These are phyloP conservation scores for Xerocomus amazonicus DNA, from an alignment of 1,284 basidiomycete species.

Conservation along the genomic window DNA sequence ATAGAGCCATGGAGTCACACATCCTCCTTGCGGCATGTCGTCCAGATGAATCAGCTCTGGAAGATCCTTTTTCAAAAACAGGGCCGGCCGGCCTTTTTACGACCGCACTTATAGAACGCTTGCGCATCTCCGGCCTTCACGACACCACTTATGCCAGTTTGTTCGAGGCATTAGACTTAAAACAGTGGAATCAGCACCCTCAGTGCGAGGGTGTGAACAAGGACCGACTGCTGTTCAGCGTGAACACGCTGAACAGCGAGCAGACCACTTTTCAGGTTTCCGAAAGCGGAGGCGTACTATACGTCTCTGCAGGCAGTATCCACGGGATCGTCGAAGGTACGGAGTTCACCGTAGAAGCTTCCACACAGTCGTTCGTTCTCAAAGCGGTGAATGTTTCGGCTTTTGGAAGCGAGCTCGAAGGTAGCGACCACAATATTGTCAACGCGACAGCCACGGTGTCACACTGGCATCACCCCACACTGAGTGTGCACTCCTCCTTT, in stretches of 20 bases:
- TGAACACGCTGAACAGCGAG: conserved; percentile 15
- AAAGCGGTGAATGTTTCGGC: neutral
- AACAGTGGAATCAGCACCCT: conserved; percentile 12
- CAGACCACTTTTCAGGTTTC: conserved; percentile 19
- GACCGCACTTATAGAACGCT: conserved; percentile 17
- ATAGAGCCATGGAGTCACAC: conserved; percentile 21
- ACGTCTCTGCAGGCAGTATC: conserved; percentile 22
- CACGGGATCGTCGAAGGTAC: conserved; percentile 18
- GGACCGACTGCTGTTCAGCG: conserved; percentile 21
- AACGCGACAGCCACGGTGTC: conserved; percentile 13
- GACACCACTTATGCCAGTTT: conserved; percentile 18
- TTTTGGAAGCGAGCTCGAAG: conserved; percentile 10
- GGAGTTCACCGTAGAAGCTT: neutral
- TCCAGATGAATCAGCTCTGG: conserved; percentile 13
- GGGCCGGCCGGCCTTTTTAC: conserved; percentile 22
- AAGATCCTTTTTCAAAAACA: conserved; percentile 6
- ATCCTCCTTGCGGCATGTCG: conserved; percentile 24
- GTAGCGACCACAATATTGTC: neutral
- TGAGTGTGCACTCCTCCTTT: conserved; percentile 12
- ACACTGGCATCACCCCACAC: conserved; percentile 12
- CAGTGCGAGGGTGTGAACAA: conserved; percentile 22
- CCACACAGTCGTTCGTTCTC: neutral
- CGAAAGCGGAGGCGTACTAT: neutral
- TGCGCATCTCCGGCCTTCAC: conserved; percentile 10
- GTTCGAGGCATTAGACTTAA: conserved; percentile 15